Conservation (phyloP, 768 basidiomycete species). For the Hebeloma cylindrosporum region DNA sequence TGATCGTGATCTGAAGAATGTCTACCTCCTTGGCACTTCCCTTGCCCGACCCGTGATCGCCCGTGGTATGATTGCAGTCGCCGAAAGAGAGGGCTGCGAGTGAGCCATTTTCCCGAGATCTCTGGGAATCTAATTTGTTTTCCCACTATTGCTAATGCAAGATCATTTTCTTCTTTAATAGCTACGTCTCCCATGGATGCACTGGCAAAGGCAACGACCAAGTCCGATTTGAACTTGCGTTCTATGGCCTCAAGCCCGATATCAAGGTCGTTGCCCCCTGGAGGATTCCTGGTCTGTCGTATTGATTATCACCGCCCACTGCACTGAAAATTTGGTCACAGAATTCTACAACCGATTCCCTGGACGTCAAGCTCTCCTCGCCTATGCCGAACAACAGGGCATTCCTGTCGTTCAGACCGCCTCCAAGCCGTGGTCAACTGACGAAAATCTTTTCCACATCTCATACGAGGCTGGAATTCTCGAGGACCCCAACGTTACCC, state of each 20-base stretch:
- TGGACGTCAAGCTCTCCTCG: conserved; percentile 90
- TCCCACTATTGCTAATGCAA: background rate
- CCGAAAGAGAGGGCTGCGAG: conserved; percentile 94
- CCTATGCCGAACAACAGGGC: conserved; percentile 81
- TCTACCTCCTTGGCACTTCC: conserved; percentile 97
- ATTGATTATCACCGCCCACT: background rate
- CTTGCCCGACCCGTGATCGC: conserved; percentile 98
- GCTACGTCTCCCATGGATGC: conserved; percentile 97
- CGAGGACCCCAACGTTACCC: conserved; percentile 93
- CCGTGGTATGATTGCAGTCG: conserved; percentile 95
- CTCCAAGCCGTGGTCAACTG: conserved; percentile 98
- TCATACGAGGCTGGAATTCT: conserved; percentile 99
- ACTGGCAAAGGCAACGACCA: conserved; percentile 99
- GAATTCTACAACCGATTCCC: conserved; percentile 98
- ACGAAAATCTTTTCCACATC: conserved; percentile 99
- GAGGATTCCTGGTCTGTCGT: conserved; percentile 80
- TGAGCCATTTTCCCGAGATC: conserved; percentile 42
- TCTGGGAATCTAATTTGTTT: background rate
- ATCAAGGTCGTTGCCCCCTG: conserved; percentile 99
- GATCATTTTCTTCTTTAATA: conserved; percentile 27
- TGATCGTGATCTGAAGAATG: conserved; percentile 52
- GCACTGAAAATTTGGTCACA: conserved; percentile 23
- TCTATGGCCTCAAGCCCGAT: conserved; percentile 97
- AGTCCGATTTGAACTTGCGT: conserved; percentile 98
- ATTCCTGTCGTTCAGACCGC: conserved; percentile 96